Conservation (phyloP, 345 rosid species). For the Brassica cretica region DNA sequence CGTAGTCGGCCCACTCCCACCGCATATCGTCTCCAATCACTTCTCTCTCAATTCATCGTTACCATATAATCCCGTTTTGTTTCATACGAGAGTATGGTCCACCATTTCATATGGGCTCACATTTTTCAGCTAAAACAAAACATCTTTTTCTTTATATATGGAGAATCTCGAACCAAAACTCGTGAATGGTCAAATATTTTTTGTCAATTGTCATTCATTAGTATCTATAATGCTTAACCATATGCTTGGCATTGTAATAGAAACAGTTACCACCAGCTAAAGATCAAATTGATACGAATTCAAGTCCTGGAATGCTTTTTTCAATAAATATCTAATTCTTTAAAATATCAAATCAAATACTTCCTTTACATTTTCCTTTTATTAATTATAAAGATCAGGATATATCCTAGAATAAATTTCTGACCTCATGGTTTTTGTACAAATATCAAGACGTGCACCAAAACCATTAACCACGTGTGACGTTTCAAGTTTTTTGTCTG, state of each 20-base stretch:
- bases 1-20: conserved; percentile 38
- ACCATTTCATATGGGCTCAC: conserved; percentile 13
- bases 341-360: background rate
- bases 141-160: background rate
- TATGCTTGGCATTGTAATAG: background rate
- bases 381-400: background rate
- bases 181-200: background rate
- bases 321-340: no score
- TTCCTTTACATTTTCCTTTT: no score
- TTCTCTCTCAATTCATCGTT: conserved; percentile 27
- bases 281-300: background rate
- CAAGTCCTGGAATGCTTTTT: background rate
- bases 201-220: background rate
- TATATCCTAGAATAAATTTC: conserved; percentile 19
- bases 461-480: conserved; percentile 20
- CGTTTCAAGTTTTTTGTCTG: background rate
- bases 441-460: conserved; percentile 4
- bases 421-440: conserved; percentile 29
- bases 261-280: background rate
- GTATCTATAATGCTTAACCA: background rate
- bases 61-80: conserved; percentile 27
- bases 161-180: background rate
- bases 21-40: conserved; percentile 38
- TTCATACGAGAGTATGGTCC: conserved; percentile 28
- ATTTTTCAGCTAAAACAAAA: background rate